phyloP scores from a whole-genome alignment of 805 yeast genomes.

The Metschnikowia baotianmanensis region DNA sequence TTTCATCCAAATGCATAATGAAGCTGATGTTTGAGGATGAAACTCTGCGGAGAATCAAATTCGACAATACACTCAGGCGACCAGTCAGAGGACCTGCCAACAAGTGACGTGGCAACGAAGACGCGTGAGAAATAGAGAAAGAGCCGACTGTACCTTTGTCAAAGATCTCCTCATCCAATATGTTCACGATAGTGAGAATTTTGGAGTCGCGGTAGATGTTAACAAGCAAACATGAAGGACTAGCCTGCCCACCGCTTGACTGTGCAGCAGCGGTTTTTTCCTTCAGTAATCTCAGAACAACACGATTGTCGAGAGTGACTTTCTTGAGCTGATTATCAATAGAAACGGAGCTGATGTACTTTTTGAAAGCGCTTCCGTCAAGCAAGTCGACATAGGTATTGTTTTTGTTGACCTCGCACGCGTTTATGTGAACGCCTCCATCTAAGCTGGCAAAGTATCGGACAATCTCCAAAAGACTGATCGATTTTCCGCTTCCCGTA shows the following conservation, averaged over 20 bases:
- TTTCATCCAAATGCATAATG: constrained; percentile 28
- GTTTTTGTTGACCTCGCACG: constrained; percentile 30
- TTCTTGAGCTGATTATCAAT: constrained; percentile 18
- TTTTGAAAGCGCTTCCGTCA: constrained; percentile 12
- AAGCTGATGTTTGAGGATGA: constrained; percentile 18
- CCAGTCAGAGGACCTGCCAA: constrained; percentile 12
- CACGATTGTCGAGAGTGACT: constrained; percentile 6
- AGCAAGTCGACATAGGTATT: constrained; percentile 27
- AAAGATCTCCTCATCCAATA: constrained; percentile 31
- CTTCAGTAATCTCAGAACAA: constrained; percentile 17
- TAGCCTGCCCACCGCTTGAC: constrained; percentile 19
- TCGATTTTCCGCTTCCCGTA: constrained; percentile 28
- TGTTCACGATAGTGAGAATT: constrained; percentile 25
- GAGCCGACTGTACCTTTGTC: constrained; percentile 17
- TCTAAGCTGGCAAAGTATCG: constrained; percentile 13
- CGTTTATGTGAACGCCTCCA: constrained; percentile 19
- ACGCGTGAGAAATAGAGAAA: constrained; percentile 28
- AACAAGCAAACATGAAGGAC: constrained; percentile 29
- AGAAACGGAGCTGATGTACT: constrained; percentile 14
- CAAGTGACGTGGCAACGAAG: constrained; percentile 29
- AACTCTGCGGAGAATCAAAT: constrained; percentile 24
- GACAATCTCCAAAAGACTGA: constrained; percentile 23
- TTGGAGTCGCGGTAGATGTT: constrained; percentile 21
- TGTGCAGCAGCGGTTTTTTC: constrained; percentile 23
- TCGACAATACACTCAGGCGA: constrained; percentile 27